Conservation (phyloP, 2,329 filamentous ascomycete species). For the Epichloe glyceriae region DNA sequence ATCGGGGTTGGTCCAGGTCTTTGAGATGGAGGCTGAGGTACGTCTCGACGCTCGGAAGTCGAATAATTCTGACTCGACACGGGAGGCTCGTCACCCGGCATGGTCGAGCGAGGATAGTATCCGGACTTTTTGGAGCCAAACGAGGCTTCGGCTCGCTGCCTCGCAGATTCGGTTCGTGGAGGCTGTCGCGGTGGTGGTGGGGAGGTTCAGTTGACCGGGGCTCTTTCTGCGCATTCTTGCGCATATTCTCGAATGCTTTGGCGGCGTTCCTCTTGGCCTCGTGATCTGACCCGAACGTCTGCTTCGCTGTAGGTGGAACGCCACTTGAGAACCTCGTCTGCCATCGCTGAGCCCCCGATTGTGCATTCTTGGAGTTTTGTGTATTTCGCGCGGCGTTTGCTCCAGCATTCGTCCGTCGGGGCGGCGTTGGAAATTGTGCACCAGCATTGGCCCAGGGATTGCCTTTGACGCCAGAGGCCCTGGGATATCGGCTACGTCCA, state of each 20-base stretch:
- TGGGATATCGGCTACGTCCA: slow-evolving; percentile 26
- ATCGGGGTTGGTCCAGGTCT: slow-evolving; percentile 13
- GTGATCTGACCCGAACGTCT: slow-evolving; percentile 19
- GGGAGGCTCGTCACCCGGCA: slow-evolving; percentile 37
- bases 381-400: slow-evolving; percentile 4
- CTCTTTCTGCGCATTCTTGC: slow-evolving; percentile 18
- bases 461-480: slow-evolving; percentile 41
- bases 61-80: slow-evolving; percentile 37
- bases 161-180: slow-evolving; percentile 38
- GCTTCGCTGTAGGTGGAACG: slow-evolving; percentile 30
- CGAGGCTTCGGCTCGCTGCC: slow-evolving; percentile 39
- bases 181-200: slow-evolving; percentile 26
- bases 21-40: slow-evolving; percentile 8
- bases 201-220: slow-evolving; percentile 15
- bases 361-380: slow-evolving; percentile 8
- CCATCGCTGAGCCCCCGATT: slow-evolving; percentile 33
- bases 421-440: slow-evolving; percentile 37
- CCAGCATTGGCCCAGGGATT: slow-evolving; percentile 42
- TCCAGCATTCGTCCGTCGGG: slow-evolving; percentile 24
- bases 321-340: slow-evolving; percentile 27
- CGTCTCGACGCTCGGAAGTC: slow-evolving; percentile 12
- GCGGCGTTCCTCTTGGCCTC: slow-evolving; percentile 29
- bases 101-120: slow-evolving; percentile 35
- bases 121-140: slow-evolving; percentile 39
- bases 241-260: slow-evolving; percentile 31